Evolutionary conservation across 2,329 filamentous ascomycete species (phyloP).

Genomic region (Juglanconis juglandina): DNA sequence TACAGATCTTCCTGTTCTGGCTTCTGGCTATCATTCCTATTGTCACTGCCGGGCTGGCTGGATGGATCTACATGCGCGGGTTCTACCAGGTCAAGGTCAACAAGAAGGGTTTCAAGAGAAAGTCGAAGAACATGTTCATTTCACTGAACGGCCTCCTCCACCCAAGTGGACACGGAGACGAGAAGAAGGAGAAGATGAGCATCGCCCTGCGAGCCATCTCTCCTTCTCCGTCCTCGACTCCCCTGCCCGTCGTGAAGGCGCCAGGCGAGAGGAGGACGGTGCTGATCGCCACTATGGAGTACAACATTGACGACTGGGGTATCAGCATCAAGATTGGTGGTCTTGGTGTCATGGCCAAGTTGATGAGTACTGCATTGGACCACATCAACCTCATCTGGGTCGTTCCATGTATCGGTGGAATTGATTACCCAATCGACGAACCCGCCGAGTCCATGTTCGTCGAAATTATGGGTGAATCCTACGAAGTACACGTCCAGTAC

Average conservation of each 20-base stretch:
- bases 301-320: constrained; percentile 67
- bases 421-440: constrained; percentile 61
- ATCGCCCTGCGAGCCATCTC: constrained; percentile 17
- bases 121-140: constrained; percentile 12
- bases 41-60: constrained; percentile 44
- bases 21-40: constrained; percentile 52
- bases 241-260: constrained; percentile 18
- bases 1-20: constrained; percentile 51
- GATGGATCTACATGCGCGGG: constrained; percentile 54
- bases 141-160: constrained; percentile 17
- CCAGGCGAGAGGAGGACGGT: constrained; percentile 42
- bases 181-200: constrained; percentile 27
- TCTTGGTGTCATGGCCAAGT: constrained; percentile 66
- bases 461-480: constrained; percentile 57
- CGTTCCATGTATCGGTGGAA: constrained; percentile 59
- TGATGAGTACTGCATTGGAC: constrained; percentile 64
- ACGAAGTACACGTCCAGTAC: constrained; percentile 63
- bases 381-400: constrained; percentile 66
- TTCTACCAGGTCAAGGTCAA: constrained; percentile 58
- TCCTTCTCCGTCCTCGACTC: constrained; percentile 12
- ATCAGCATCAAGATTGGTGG: constrained; percentile 72
- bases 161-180: constrained; percentile 8
- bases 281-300: constrained; percentile 68
- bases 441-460: constrained; percentile 60
- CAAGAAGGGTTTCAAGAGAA: constrained; percentile 46